phyloP scores from a whole-genome alignment of 352 stramenopile species.

The Phytophthora lateralis region DNA sequence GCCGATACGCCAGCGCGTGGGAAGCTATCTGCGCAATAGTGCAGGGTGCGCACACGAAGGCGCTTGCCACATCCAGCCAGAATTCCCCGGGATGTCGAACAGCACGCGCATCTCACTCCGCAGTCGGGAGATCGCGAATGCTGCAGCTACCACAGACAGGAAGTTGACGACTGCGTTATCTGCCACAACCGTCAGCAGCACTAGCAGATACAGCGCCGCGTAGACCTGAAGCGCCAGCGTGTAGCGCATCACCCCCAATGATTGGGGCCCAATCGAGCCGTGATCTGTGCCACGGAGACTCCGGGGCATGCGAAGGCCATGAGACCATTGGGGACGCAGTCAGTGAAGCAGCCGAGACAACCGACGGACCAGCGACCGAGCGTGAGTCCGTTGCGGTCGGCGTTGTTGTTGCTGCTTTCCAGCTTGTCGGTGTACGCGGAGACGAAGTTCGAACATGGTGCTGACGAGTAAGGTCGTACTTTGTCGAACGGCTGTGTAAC shows the following conservation, averaged over 20 bases:
- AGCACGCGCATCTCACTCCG: slow-evolving; percentile 47
- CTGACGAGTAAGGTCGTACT: no score
- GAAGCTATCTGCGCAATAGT: slow-evolving; percentile 53
- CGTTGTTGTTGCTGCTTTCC: slow-evolving; percentile 1
- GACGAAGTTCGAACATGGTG: slow-evolving; percentile 20
- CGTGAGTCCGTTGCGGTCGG: slow-evolving; percentile 33
- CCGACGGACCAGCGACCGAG: slow-evolving; percentile 27
- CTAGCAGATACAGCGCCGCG: slow-evolving; percentile 34
- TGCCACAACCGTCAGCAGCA: slow-evolving; percentile 34
- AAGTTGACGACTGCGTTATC: slow-evolving; percentile 21
- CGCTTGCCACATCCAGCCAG: slow-evolving; percentile 36
- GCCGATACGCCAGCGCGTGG: slow-evolving; percentile 47
- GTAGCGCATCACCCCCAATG: slow-evolving; percentile 56
- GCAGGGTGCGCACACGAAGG: slow-evolving; percentile 46
- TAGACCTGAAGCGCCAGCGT: slow-evolving; percentile 48
- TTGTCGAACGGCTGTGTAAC: no score
- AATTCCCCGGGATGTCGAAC: slow-evolving; percentile 49
- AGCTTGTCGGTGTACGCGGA: slow-evolving; percentile 29
- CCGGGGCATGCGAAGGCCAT: slow-evolving; percentile 42
- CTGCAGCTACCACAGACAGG: slow-evolving; percentile 21
- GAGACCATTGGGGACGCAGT: slow-evolving; percentile 43
- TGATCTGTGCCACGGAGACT: slow-evolving; percentile 41
- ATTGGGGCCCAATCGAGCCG: slow-evolving; percentile 29
- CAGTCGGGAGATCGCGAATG: slow-evolving; percentile 25
- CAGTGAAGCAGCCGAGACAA: slow-evolving; percentile 29